Percentiles rank a stretch among this genome's conserved stretches.
Conservation (phyloP, 2,329 filamentous ascomycete species). For the Esteya vermicola region DNA sequence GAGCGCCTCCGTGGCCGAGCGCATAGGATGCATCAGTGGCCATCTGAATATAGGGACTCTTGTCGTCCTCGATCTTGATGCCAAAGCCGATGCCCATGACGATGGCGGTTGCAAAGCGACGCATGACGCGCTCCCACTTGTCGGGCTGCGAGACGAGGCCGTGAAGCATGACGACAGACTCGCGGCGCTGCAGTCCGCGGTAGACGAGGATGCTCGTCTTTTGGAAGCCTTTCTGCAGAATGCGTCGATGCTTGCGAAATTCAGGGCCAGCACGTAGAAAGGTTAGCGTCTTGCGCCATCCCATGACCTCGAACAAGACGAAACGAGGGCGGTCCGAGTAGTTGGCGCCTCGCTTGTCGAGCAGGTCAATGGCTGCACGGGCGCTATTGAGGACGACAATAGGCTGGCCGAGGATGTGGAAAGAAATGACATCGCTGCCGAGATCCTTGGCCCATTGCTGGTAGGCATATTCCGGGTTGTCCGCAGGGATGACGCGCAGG, state of each 20-base stretch:
- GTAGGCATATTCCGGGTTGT: constrained; percentile 9
- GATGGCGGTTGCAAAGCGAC: constrained; percentile 25
- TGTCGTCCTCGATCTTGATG: constrained; percentile 20
- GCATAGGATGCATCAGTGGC: constrained; percentile 13
- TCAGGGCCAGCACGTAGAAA: constrained; percentile 24
- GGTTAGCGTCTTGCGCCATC: constrained; percentile 27
- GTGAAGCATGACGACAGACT: constrained; percentile 16
- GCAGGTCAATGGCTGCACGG: constrained; percentile 21
- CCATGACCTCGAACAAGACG: constrained; percentile 23
- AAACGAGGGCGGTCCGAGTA: constrained; percentile 24
- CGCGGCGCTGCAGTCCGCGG: constrained; percentile 12
- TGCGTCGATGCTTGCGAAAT: constrained; percentile 24
- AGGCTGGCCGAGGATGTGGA: constrained; percentile 21
- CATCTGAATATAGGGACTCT: constrained; percentile 25
- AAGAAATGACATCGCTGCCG: constrained; percentile 15
- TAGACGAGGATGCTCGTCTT: constrained; percentile 18
- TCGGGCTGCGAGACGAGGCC: constrained; percentile 17
- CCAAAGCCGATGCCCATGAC: constrained; percentile 29
- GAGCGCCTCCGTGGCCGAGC: constrained; percentile 8
- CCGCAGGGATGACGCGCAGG: constrained; percentile 10
- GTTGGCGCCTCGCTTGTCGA: constrained; percentile 23
- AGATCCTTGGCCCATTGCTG: constrained; percentile 11
- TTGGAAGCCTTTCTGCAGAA: constrained; percentile 20
- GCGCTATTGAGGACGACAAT: constrained; percentile 23
- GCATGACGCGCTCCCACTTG: constrained; percentile 22